These are phyloP conservation scores for Gracilaria gracilis DNA, from an alignment of 23 red algal species.

Conservation along the genomic window DNA sequence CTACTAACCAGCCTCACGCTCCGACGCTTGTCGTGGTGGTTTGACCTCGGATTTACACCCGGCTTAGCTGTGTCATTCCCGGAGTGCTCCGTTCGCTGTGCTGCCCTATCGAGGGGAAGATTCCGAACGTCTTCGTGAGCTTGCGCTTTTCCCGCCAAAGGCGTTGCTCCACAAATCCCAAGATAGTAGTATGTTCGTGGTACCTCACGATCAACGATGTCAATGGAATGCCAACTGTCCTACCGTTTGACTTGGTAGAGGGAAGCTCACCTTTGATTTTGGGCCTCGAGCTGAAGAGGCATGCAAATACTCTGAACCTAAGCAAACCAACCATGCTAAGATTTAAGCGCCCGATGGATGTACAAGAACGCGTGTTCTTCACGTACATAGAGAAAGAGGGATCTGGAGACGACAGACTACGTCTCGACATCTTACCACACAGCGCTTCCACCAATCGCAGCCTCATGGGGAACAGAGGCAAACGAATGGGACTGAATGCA, in stretches of 20 bases:
- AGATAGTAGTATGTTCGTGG: slow-evolving; percentile 5
- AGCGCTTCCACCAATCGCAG: background rate
- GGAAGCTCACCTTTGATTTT: slow-evolving; percentile 23
- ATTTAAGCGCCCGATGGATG: slow-evolving; percentile 25
- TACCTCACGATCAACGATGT: slow-evolving; percentile 27
- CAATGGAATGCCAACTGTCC: background rate
- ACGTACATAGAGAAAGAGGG: slow-evolving; percentile 8
- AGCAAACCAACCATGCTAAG: background rate
- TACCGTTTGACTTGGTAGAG: slow-evolving; percentile 33
- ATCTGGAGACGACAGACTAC: background rate
- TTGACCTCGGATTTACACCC: no score
- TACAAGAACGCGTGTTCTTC: background rate
- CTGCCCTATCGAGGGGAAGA: no score
- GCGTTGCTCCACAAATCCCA: no score
- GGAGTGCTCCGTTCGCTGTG: no score
- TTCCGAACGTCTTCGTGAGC: no score
- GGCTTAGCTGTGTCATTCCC: no score
- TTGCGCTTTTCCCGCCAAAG: no score
- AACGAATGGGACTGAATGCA: background rate
- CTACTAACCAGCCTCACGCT: no score
- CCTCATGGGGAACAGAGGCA: background rate
- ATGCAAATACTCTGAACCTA: background rate
- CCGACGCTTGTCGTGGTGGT: no score
- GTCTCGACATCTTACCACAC: slow-evolving; percentile 13
- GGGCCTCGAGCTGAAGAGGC: slow-evolving; percentile 16